A percentile compares a stretch with the other conserved stretches of the same genome.
phyloP scores from a whole-genome alignment of 176 grass and related monocot genomes.

The Oryza longistaminata region DNA sequence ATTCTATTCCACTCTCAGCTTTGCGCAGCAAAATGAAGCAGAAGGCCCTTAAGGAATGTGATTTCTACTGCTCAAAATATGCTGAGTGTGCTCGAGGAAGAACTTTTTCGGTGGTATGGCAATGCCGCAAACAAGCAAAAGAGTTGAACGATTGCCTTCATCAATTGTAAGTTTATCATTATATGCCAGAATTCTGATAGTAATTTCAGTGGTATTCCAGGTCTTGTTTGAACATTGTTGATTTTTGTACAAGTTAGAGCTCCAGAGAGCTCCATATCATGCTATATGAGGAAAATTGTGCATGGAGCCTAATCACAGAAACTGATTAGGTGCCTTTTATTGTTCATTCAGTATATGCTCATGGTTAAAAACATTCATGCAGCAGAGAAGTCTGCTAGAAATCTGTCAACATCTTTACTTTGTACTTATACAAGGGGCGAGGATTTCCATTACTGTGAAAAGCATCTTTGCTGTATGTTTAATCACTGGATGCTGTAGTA shows the following conservation, averaged over 20 bases:
- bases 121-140: slow-evolving; percentile 82
- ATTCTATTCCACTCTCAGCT: slow-evolving; percentile 44
- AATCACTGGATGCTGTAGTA: background rate
- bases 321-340: background rate
- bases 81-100: slow-evolving; percentile 90
- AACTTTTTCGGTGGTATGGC: slow-evolving; percentile 91
- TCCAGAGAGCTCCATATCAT: background rate
- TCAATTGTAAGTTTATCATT: slow-evolving; percentile 71
- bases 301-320: background rate
- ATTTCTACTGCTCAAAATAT: slow-evolving; percentile 81
- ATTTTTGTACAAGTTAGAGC: background rate
- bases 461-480: background rate
- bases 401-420: background rate
- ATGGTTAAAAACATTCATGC: background rate
- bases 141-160: slow-evolving; percentile 97
- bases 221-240: slow-evolving; percentile 1
- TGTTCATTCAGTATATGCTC: background rate
- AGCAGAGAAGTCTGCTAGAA: background rate
- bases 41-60: slow-evolving; percentile 87
- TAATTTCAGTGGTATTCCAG: background rate
- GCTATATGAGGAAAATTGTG: background rate
- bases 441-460: background rate
- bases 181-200: background rate
- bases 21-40: slow-evolving; percentile 98
- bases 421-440: background rate